phyloP scores from a whole-genome alignment of 1,139 yeast species.

The Debaryomyces fabryi region DNA sequence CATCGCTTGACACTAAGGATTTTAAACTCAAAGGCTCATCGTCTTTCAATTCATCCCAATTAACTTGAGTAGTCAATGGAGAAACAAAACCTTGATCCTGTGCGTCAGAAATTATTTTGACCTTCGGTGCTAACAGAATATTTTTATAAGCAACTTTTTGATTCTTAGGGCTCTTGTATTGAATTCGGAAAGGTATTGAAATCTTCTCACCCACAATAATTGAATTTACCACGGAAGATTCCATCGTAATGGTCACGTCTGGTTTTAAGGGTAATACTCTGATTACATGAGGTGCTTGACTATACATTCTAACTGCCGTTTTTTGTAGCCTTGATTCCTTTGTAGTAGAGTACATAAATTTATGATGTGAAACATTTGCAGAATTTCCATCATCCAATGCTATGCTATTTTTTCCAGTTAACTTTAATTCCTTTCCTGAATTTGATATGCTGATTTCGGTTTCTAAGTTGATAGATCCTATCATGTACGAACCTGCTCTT shows the following conservation, averaged over 20 bases:
- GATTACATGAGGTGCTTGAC: conserved; percentile 13
- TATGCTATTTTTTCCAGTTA: conserved; percentile 14
- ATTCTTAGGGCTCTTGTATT: conserved; percentile 19
- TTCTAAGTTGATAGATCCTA: conserved; percentile 22
- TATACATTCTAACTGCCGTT: conserved; percentile 10
- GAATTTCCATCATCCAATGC: neutral
- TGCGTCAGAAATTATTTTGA: conserved; percentile 21
- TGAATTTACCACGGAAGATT: conserved; percentile 4
- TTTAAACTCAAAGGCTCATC: conserved; percentile 39
- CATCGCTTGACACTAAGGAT: conserved; percentile 15
- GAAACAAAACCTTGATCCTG: conserved; percentile 18
- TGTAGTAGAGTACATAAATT: neutral
- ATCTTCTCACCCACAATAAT: conserved; percentile 36
- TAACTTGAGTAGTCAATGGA: conserved; percentile 25
- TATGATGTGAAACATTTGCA: neutral
- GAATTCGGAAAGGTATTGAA: conserved; percentile 23
- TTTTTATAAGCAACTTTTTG: conserved; percentile 23
- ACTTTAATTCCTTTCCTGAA: conserved; percentile 6
- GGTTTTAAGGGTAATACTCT: conserved; percentile 28
- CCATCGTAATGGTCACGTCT: conserved; percentile 17
- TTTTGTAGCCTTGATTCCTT: neutral
- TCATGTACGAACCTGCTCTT: conserved; percentile 27
- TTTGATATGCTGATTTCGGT: conserved; percentile 11
- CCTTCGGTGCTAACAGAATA: conserved; percentile 24
- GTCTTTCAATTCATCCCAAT: conserved; percentile 45